Evolutionary conservation across 768 basidiomycete genomes (phyloP), one percentile per base, ranked within the genome.

Genomic region (Amyloporia xantha): DNA sequence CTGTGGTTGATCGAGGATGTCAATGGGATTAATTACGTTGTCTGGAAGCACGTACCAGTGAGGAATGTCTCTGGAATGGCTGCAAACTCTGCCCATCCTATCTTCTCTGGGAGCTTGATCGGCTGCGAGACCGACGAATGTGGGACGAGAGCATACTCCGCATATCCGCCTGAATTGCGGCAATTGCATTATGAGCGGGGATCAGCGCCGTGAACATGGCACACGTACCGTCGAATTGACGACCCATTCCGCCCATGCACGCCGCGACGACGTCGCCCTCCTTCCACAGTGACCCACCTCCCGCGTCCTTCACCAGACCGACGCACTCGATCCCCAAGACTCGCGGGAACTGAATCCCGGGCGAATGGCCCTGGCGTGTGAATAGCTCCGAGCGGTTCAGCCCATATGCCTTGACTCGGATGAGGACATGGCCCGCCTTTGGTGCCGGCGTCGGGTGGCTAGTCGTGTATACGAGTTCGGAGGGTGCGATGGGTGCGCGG

Each of bases 401-500:
- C 5, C 44, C 44, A 20, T 45, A 45, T 4, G 44, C 44, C 44
- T 45, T 45, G 17, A 45, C 44, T 27, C 44, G 44, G 33, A 45
- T 45, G 28, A 45, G 44, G 44, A 45, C 44, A 45, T 45, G n/a
- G 20, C 44, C 44, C 11, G 24, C 44, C 44, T 45, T 45, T 20
- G 44, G 28, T 9, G 44, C 3, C 17, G 44, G 44, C 19, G 13
- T 27, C 15, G 33, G 44, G 28, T 45, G 33, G 30, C 20, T 23
- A n/a, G 44, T 45, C 20, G 44, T 45, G 44, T 45, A 45, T 27
- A 45, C 30, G 33, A 45, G 44, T 30, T 45, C 44, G 33, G 44
- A 45, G 6, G 44, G 44, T 23, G 44, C 27, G 33, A 45, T 45
- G n/a, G 44, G 28, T 5, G 44, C 44, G 15, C 33, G 27, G 20